Conservation (phyloP, 495 filamentous ascomycete genomes). For the Staphylotrichum tortipilum region DNA sequence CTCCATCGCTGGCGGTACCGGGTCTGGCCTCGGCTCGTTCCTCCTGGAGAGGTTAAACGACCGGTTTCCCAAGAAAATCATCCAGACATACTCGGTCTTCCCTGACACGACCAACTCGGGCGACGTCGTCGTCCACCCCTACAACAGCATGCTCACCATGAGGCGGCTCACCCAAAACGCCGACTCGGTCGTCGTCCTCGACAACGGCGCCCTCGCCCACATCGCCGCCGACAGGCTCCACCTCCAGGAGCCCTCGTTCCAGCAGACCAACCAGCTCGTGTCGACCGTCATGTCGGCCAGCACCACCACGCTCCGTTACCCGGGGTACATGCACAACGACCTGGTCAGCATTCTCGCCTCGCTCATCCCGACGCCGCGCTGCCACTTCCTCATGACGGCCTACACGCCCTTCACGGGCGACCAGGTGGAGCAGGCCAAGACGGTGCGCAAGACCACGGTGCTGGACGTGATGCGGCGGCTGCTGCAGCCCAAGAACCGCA, state of each 20-base stretch:
- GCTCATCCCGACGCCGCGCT: slow-evolving; percentile 89
- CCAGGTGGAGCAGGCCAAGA: slow-evolving; percentile 91
- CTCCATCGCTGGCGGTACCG: slow-evolving; percentile 94
- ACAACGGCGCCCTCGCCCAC: slow-evolving; percentile 87
- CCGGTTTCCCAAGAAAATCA: slow-evolving; percentile 95
- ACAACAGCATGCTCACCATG: slow-evolving; percentile 93
- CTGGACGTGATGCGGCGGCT: slow-evolving; percentile 94
- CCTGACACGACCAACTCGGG: slow-evolving; percentile 74
- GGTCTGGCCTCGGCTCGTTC: slow-evolving; percentile 88
- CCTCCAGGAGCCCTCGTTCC: slow-evolving; percentile 86
- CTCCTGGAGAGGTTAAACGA: slow-evolving; percentile 95
- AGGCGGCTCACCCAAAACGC: slow-evolving; percentile 87
- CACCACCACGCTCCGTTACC: slow-evolving; percentile 91
- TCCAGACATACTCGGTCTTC: slow-evolving; percentile 98
- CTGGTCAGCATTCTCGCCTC: slow-evolving; percentile 94
- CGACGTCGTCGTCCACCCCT: slow-evolving; percentile 95
- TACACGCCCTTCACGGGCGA: slow-evolving; percentile 97
- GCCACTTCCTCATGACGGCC: slow-evolving; percentile 95
- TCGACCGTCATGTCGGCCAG: slow-evolving; percentile 98
- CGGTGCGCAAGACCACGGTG: slow-evolving; percentile 94
- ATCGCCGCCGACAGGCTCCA: slow-evolving; percentile 94
- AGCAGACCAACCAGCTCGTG: slow-evolving; percentile 94
- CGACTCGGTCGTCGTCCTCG: slow-evolving; percentile 94
- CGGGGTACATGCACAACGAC: slow-evolving; percentile 99
- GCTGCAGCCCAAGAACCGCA: slow-evolving; percentile 95